Evolutionary conservation across 331 rosid species (phyloP).

Genomic region (Prunus yedoensis): DNA sequence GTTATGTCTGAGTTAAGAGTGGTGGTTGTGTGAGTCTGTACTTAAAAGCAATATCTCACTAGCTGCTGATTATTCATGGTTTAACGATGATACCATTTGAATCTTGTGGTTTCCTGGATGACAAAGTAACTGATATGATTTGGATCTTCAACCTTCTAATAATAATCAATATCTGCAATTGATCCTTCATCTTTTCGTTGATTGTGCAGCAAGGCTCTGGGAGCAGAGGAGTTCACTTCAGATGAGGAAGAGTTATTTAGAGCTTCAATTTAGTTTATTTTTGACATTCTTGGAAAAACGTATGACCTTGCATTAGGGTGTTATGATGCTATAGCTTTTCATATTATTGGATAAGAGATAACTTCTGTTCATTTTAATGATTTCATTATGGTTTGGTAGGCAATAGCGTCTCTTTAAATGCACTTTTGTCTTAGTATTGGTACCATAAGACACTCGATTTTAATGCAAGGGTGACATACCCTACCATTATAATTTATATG

Average conservation of each 20-base stretch:
- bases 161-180: neutral
- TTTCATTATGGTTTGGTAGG: neutral
- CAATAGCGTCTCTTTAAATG: neutral
- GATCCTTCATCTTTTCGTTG: neutral
- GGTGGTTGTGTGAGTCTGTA: neutral
- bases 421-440: neutral
- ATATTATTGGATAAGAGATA: neutral
- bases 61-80: too few relatives aligned
- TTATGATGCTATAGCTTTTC: neutral
- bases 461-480: too few relatives aligned
- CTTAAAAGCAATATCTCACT: neutral
- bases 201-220: conserved; percentile 5
- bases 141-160: too few relatives aligned
- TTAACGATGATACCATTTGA: neutral
- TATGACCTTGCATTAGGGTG: neutral
- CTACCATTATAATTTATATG: too few relatives aligned
- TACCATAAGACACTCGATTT: too few relatives aligned
- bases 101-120: neutral
- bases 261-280: neutral
- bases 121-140: too few relatives aligned
- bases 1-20: neutral
- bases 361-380: neutral
- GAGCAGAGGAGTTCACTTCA: conserved; percentile 3
- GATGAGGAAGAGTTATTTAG: conserved; percentile 16
- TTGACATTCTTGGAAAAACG: neutral